A percentile compares a stretch with the other conserved stretches of the same genome.
Conservation (phyloP, 257 asterid genomes). For the Solanum piurae region DNA sequence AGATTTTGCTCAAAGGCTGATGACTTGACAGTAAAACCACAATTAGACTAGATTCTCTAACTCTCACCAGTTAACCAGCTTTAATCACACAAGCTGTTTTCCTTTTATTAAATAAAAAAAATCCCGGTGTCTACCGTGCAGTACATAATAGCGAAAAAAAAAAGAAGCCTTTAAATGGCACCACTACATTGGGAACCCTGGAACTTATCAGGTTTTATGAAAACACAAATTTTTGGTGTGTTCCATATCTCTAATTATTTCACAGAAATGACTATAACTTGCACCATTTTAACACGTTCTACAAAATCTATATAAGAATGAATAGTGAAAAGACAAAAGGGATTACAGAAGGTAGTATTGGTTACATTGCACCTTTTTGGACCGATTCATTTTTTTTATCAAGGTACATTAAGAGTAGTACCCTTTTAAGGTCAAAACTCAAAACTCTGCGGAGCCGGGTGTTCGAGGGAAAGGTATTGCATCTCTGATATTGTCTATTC, state of each 20-base stretch:
- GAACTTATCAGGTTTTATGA: not conserved
- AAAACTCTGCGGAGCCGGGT: slow-evolving; percentile 94
- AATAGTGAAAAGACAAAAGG: not conserved
- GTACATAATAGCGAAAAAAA: no score
- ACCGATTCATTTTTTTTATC: not conserved
- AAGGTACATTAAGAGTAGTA: not conserved
- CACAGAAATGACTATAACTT: not conserved
- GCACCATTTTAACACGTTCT: not conserved
- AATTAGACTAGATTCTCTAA: not conserved
- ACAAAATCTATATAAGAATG: not conserved
- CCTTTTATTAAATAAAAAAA: not conserved
- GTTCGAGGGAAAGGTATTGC: slow-evolving; percentile 91
- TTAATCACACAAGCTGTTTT: not conserved
- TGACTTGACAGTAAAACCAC: not conserved
- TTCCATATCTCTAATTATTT: not conserved
- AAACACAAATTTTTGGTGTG: not conserved
- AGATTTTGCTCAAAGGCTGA: not conserved
- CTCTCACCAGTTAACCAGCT: not conserved
- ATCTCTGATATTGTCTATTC: slow-evolving; percentile 84
- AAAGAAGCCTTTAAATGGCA: not conserved
- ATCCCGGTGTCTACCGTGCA: not conserved
- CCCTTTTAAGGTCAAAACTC: slow-evolving; percentile 7
- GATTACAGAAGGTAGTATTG: not conserved
- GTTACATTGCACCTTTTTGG: not conserved
- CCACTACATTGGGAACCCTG: not conserved